Conservation (phyloP, 768 basidiomycete genomes). For the Cubamyces sp. region DNA sequence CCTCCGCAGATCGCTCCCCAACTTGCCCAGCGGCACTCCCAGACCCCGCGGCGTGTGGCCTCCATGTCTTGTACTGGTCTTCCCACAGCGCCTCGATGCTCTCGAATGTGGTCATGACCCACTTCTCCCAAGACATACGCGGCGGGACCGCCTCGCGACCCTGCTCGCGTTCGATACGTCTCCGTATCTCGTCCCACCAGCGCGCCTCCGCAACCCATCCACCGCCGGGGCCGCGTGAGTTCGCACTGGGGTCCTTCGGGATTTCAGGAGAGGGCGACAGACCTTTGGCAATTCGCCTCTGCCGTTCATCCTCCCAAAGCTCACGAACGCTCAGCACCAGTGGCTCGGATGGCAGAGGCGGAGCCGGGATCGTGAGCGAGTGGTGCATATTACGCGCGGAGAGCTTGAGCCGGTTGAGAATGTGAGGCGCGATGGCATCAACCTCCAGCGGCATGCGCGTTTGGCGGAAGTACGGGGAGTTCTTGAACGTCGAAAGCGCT, state of each 20-base stretch:
- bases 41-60: slow-evolving; percentile 36
- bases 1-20: slow-evolving; percentile 9
- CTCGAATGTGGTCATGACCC: slow-evolving; percentile 88
- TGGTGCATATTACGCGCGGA: slow-evolving; percentile 70
- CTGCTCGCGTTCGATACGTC: slow-evolving; percentile 58
- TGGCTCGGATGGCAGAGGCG: slow-evolving; percentile 60
- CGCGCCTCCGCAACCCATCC: slow-evolving; percentile 75
- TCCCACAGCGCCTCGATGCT: slow-evolving; percentile 90
- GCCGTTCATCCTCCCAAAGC: slow-evolving; percentile 96
- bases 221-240: slow-evolving; percentile 56
- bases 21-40: neutral
- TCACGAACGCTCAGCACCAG: slow-evolving; percentile 89
- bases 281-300: slow-evolving; percentile 66
- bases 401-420: slow-evolving; percentile 79
- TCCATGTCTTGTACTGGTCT: slow-evolving; percentile 59
- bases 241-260: slow-evolving; percentile 70
- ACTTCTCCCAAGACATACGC: slow-evolving; percentile 61
- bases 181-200: slow-evolving; percentile 74
- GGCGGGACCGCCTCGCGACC: slow-evolving; percentile 33
- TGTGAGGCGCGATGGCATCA: slow-evolving; percentile 79
- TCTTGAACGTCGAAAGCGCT: slow-evolving; percentile 39
- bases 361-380: slow-evolving; percentile 60
- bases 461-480: slow-evolving; percentile 66
- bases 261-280: slow-evolving; percentile 74
- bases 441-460: slow-evolving; percentile 79